Percentiles rank a stretch among this genome's conserved stretches.
These are phyloP conservation scores for Capsella rubella DNA, from an alignment of 441 rosid species.

Conservation along the genomic window DNA sequence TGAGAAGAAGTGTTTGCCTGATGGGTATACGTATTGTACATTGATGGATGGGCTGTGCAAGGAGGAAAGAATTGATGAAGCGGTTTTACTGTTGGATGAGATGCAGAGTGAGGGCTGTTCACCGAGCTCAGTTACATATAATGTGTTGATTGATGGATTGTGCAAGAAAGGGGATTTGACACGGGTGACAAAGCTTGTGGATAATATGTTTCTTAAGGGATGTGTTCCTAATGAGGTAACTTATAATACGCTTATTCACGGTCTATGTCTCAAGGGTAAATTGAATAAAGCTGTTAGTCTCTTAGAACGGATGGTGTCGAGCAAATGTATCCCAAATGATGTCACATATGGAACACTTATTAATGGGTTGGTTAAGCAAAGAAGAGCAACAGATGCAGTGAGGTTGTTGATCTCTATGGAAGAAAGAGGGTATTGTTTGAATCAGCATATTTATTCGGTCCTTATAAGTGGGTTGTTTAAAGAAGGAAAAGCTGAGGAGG, in stretches of 20 bases:
- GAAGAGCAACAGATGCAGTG: constrained; percentile 64
- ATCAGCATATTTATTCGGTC: constrained; percentile 68
- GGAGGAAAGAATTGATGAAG: constrained; percentile 80
- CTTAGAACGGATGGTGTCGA: constrained; percentile 74
- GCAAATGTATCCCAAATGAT: constrained; percentile 77
- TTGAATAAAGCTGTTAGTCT: constrained; percentile 89
- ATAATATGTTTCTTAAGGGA: constrained; percentile 94
- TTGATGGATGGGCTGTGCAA: constrained; percentile 96
- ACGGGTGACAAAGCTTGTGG: constrained; percentile 82
- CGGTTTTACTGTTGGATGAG: constrained; percentile 85
- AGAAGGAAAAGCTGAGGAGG: constrained; percentile 72
- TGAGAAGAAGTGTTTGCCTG: constrained; percentile 59
- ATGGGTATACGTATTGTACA: constrained; percentile 84
- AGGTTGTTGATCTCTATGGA: constrained; percentile 63
- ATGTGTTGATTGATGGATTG: constrained; percentile 83
- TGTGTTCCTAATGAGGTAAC: constrained; percentile 83
- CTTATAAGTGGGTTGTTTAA: constrained; percentile 82
- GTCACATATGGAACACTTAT: constrained; percentile 83
- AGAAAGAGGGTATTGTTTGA: constrained; percentile 69
- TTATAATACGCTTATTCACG: constrained; percentile 88
- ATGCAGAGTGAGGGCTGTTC: constrained; percentile 94
- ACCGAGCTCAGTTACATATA: constrained; percentile 69
- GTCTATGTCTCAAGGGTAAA: constrained; percentile 81
- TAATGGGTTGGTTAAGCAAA: constrained; percentile 84
- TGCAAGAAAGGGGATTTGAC: constrained; percentile 83